Evolutionary conservation across 163 green algal species (phyloP).

Genomic region (Botryococcus braunii): DNA sequence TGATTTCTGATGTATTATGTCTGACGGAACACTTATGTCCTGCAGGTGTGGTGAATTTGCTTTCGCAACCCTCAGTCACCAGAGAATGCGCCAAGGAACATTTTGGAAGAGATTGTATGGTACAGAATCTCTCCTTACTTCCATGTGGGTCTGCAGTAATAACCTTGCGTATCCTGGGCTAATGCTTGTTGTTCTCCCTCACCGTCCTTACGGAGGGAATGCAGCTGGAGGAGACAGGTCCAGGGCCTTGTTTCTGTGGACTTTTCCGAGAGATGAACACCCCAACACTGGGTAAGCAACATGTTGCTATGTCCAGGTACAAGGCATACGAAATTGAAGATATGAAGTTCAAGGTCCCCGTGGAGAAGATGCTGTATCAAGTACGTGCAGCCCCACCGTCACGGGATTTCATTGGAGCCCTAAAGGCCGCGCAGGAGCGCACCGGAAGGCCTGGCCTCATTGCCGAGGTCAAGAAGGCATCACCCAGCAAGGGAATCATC

Average conservation of each 20-base stretch:
- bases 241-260: neutral
- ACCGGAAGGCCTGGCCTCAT: conserved; percentile 85
- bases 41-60: conserved; percentile 60
- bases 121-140: too few relatives aligned
- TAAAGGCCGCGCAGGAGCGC: conserved; percentile 43
- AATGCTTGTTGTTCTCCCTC: neutral
- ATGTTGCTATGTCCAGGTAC: conserved; percentile 36
- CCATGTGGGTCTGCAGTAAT: neutral
- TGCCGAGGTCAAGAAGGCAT: conserved; percentile 98
- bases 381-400: conserved; percentile 39
- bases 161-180: neutral
- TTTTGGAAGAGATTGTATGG: conserved; percentile 99
- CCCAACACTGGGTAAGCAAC: neutral
- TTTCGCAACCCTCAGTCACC: conserved; percentile 53
- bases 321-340: conserved; percentile 78
- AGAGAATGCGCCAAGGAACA: conserved; percentile 87
- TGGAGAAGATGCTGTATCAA: conserved; percentile 42
- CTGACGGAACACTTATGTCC: neutral
- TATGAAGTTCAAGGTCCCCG: conserved; percentile 52
- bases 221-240: neutral
- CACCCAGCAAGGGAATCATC: conserved; percentile 87
- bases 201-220: neutral
- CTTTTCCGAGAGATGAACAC: neutral
- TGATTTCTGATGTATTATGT: neutral
- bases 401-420: conserved; percentile 84